phyloP scores from a whole-genome alignment of 352 stramenopile species.

The Aphanomyces astaci region DNA sequence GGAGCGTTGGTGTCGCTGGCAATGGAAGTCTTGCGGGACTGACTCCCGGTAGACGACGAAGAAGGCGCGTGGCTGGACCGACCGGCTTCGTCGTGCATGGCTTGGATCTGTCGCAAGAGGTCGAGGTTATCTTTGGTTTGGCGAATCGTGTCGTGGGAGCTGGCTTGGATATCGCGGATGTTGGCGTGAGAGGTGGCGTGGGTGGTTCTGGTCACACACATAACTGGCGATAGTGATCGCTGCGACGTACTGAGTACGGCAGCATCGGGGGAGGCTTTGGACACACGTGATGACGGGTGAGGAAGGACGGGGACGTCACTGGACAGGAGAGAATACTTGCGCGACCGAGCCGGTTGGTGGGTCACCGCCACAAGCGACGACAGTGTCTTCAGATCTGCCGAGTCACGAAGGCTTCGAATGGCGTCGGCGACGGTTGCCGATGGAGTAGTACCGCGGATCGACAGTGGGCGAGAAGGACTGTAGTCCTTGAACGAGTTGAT shows the following conservation, averaged over 20 bases:
- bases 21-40: not conserved
- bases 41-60: not conserved
- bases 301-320: not conserved
- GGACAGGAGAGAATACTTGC: not conserved
- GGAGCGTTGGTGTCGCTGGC: not conserved
- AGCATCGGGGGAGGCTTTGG: not conserved
- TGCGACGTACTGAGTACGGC: too few relatives aligned
- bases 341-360: not conserved
- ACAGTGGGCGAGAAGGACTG: too few relatives aligned
- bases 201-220: too few relatives aligned
- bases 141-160: slow-evolving; percentile 6
- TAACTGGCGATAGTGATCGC: too few relatives aligned
- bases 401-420: slow-evolving; percentile 12
- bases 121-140: slow-evolving; percentile 13
- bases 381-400: slow-evolving; percentile 16
- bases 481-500: too few relatives aligned
- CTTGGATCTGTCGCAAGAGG: slow-evolving; percentile 20
- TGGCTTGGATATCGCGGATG: not conserved
- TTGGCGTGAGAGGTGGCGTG: not conserved
- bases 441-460: too few relatives aligned
- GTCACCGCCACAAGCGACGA: not conserved
- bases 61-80: not conserved
- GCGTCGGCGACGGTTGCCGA: not conserved
- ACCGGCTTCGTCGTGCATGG: not conserved
- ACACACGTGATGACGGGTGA: not conserved